Base-by-base conservation (phyloP, 768 basidiomycete genomes). In the Austroboletus festivus region DNA sequence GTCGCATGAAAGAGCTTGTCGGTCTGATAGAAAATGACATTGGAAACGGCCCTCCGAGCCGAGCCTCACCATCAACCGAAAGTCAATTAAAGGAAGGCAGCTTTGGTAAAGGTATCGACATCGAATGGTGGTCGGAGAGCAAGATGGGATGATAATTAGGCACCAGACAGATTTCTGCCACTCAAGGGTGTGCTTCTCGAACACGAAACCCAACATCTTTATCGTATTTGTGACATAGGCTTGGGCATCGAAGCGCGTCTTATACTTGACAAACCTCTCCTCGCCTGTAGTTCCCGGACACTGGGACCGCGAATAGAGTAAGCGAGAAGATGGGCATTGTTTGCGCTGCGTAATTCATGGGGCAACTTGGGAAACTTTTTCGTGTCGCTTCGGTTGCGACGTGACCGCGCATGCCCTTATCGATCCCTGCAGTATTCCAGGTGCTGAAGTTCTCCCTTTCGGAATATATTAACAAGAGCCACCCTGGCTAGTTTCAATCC, bases 191-290 rank as follows among this genome's bases (percentile, higher is more conserved):
- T 64, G 63, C 3, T 42, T 46, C 45, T 53, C 38, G 9, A 63
- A 60, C 8, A 54, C 49, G 13, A 53, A 47, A 24, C 53, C 50
- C n/a, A 9, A 34, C 24, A 46, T n/a, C 30, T 43, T 58, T 7
- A 24, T n/a, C 51, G 43, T 52, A 18, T 72, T 68, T 4, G 72
- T 74, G 44, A 76, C 63, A 48, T 74, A 76, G 15, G 71, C 75
- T 16, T 71, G 65, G 8, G 59, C 67, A n/a, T 62, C 50, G n/a
- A 74, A 73, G 35, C 50, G 47, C 60, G 77, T 77, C 23, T 61
- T 61, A 39, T 68, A 56, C 23, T 40, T 48, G 37, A 51, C 56
- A 42, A 77, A 65, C 2, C 51, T 52, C 31, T 51, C 44, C 52
- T 63, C 23, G 53, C 42, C 42, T 58, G 42, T 16, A 55, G 55